phyloP scores from a whole-genome alignment of 495 filamentous ascomycete species.

The Podospora appendiculata region DNA sequence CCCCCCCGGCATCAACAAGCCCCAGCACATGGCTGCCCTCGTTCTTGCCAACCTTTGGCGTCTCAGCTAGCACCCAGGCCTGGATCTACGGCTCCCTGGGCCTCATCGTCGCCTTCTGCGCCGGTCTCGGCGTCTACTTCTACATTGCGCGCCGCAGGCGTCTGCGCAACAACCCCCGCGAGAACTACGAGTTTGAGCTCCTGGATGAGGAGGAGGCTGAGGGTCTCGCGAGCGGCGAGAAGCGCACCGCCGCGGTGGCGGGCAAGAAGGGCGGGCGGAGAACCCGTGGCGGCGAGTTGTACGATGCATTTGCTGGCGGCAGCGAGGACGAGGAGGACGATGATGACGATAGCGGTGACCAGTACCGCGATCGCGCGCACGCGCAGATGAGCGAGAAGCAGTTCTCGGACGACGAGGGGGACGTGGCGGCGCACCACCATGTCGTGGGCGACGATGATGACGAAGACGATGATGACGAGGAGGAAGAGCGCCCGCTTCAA shows the following conservation, averaged over 20 bases:
- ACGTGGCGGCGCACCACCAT: slow-evolving; percentile 21
- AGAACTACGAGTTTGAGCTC: slow-evolving; percentile 93
- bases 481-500: neutral
- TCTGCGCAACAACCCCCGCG: slow-evolving; percentile 62
- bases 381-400: slow-evolving; percentile 13
- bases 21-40: slow-evolving; percentile 62
- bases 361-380: slow-evolving; percentile 7
- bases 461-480: slow-evolving; percentile 17
- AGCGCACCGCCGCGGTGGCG: slow-evolving; percentile 5
- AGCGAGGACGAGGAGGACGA: slow-evolving; percentile 49
- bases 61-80: slow-evolving; percentile 77
- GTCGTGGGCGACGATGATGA: slow-evolving; percentile 22
- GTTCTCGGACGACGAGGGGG: slow-evolving; percentile 17
- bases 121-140: slow-evolving; percentile 70
- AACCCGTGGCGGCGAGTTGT: slow-evolving; percentile 73
- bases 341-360: slow-evolving; percentile 3
- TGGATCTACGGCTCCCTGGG: slow-evolving; percentile 90
- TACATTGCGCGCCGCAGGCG: slow-evolving; percentile 70
- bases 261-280: slow-evolving; percentile 26
- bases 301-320: slow-evolving; percentile 85
- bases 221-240: slow-evolving; percentile 31
- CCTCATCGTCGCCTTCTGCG: slow-evolving; percentile 80
- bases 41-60: slow-evolving; percentile 92
- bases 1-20: slow-evolving; percentile 21
- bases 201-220: slow-evolving; percentile 75